Evolutionary conservation across 371 early-diverging fungal species (phyloP).

Genomic region (Dichotomocladium elegans): DNA sequence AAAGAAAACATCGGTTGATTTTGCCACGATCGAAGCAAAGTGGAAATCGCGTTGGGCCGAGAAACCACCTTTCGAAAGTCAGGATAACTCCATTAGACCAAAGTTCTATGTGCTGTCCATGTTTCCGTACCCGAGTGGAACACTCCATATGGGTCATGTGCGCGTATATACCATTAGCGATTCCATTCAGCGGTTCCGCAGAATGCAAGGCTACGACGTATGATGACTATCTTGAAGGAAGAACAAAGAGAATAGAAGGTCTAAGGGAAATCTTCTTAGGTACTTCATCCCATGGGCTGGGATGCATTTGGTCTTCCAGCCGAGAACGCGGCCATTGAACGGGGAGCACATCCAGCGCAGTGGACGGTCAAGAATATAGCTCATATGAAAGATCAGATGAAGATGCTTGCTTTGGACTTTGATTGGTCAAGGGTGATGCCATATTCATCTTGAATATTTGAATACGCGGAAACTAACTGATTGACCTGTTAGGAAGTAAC

Average conservation of each 20-base stretch:
- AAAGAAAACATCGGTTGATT: constrained; percentile 23
- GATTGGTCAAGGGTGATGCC: constrained; percentile 80
- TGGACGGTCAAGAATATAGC: constrained; percentile 85
- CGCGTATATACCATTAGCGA: constrained; percentile 93
- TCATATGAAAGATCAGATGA: constrained; percentile 79
- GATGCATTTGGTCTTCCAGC: constrained; percentile 99
- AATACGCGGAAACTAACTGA: not conserved
- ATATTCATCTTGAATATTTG: not conserved
- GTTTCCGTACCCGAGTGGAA: constrained; percentile 96
- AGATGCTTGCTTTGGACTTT: constrained; percentile 72
- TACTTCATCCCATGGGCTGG: constrained; percentile 97
- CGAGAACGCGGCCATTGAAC: constrained; percentile 96
- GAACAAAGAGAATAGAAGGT: not conserved
- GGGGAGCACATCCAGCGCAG: constrained; percentile 72
- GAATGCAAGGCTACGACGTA: constrained; percentile 72
- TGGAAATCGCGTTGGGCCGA: constrained; percentile 58
- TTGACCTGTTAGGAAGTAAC: constrained; percentile 61
- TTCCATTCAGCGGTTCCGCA: constrained; percentile 74
- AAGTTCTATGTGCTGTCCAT: constrained; percentile 84
- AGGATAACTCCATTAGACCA: constrained; percentile 20
- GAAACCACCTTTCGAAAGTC: constrained; percentile 5
- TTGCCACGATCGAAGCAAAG: constrained; percentile 49
- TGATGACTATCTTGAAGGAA: not conserved
- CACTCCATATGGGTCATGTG: constrained; percentile 94
- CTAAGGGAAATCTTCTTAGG: constrained; percentile 23